Evolutionary conservation across 306 rosid species (phyloP).

Genomic region (Mucuna pruriens): DNA sequence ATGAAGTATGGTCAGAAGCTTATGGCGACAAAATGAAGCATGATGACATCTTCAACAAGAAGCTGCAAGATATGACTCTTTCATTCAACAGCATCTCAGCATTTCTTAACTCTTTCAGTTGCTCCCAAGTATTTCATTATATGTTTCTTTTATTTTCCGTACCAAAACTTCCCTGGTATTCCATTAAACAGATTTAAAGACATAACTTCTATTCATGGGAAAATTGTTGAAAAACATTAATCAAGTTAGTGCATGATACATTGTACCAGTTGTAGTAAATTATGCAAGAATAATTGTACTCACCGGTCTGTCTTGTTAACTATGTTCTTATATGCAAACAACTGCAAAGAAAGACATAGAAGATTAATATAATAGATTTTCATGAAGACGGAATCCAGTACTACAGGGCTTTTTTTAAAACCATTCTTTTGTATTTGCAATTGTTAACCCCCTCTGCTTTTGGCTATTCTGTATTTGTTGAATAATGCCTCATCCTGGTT

Average conservation of each 20-base stretch:
- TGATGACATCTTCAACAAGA: conserved; percentile 44
- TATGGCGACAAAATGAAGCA: conserved; percentile 45
- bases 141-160: conserved; percentile 63
- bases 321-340: conserved; percentile 81
- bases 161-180: conserved; percentile 74
- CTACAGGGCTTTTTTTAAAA: background rate
- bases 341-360: conserved; percentile 55
- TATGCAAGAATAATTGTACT: conserved; percentile 31
- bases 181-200: conserved; percentile 9
- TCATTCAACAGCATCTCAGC: conserved; percentile 44
- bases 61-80: conserved; percentile 49
- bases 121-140: conserved; percentile 72
- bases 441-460: background rate
- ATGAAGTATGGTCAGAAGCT: conserved; percentile 45
- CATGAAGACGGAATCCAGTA: background rate
- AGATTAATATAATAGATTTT: background rate
- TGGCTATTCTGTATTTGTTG: conserved; percentile 1
- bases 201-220: background rate
- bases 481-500: background rate
- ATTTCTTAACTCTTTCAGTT: conserved; percentile 51
- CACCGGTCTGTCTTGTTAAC: conserved; percentile 83
- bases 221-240: background rate
- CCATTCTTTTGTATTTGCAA: background rate
- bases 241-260: background rate
- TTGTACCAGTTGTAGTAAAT: background rate